Conservation (phyloP, 2,329 filamentous ascomycete species). For the Verticillium nubilum region DNA sequence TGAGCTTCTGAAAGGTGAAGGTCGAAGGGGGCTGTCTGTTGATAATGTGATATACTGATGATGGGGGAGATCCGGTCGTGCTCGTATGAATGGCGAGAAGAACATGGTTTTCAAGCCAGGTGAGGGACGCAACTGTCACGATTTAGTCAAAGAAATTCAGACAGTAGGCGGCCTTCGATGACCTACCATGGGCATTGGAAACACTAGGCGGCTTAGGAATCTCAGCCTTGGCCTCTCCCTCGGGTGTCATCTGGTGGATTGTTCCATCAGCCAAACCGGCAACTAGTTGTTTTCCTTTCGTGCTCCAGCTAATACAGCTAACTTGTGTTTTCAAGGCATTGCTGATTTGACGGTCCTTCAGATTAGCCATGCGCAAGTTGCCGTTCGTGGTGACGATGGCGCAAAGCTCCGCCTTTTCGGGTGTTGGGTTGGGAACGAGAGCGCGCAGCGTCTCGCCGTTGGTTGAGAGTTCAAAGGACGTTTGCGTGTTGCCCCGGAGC, state of each 20-base stretch:
- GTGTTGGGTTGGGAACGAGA: conserved; percentile 74
- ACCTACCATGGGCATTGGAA: conserved; percentile 57
- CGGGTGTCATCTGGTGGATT: conserved; percentile 75
- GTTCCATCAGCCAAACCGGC: conserved; percentile 79
- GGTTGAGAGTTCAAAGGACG: conserved; percentile 71
- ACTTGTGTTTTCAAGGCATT: conserved; percentile 65
- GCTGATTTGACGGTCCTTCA: conserved; percentile 64
- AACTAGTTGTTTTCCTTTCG: conserved; percentile 85
- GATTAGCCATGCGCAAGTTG: conserved; percentile 76
- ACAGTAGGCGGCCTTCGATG: no score
- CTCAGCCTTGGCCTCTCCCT: conserved; percentile 69
- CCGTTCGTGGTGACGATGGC: conserved; percentile 77
- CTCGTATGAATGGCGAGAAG: conserved; percentile 79
- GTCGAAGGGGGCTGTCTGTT: conserved; percentile 54
- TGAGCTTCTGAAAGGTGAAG: conserved; percentile 70
- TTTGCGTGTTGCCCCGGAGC: conserved; percentile 57
- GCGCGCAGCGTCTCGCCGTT: conserved; percentile 68
- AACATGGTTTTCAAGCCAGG: conserved; percentile 83
- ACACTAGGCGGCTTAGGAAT: conserved; percentile 73
- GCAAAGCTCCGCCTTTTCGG: conserved; percentile 67
- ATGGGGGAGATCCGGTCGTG: conserved; percentile 49
- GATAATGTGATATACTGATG: conserved; percentile 75
- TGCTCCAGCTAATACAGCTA: conserved; percentile 86
- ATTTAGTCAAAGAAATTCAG: no score
- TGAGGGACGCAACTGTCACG: conserved; percentile 74